Evolutionary conservation across 345 rosid genomes (phyloP), one percentile per base, ranked within the genome.

Genomic region (Boechera stricta): DNA sequence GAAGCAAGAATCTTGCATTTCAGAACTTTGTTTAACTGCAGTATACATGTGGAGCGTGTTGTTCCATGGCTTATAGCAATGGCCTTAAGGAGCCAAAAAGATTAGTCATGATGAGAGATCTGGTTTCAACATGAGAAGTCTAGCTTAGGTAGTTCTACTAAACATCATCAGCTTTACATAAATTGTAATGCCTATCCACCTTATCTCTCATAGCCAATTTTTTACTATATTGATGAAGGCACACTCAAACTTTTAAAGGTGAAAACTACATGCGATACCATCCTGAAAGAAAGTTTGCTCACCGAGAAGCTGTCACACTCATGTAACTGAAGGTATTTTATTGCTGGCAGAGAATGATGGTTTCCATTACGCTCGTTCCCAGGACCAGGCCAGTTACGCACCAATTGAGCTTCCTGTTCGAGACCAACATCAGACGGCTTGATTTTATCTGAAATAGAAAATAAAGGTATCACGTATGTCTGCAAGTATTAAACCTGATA

Each of bases 371-470:
- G 79, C 71, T 83, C 92, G 69, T 56, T 83, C 74, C 84, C 72
- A 63, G 89, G 82, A 81, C 84, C 89, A 49, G 87, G 31, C 98
- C 96, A 90, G 73, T 81, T 78, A 5, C 91, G 96, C 29, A 86
- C 90, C 63, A 84, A 62, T 64, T 96, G 99, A 2, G 93, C 95
- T 83, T 96, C 99, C 75, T 88, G 95, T 78, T 92, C 98, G 9
- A 94, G 95, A 75, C 98, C 98, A 78, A 94, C 95, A 79, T 92
- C 92, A 69, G 92, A 85, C 16, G 98, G 98, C 91, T 88, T 94
- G 87, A 94, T 89, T 86, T 87, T 88, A 72, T 94, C 98, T 94
- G 97, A 80, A 81, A 83, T 15, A 70, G 67, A 76, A 75, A 56
- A 58, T 33, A 51, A 26, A 57, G 24, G 54, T 51, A 61, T 75